Conservation (phyloP, 202 grass and related monocot species). For the Carex arenaria region DNA sequence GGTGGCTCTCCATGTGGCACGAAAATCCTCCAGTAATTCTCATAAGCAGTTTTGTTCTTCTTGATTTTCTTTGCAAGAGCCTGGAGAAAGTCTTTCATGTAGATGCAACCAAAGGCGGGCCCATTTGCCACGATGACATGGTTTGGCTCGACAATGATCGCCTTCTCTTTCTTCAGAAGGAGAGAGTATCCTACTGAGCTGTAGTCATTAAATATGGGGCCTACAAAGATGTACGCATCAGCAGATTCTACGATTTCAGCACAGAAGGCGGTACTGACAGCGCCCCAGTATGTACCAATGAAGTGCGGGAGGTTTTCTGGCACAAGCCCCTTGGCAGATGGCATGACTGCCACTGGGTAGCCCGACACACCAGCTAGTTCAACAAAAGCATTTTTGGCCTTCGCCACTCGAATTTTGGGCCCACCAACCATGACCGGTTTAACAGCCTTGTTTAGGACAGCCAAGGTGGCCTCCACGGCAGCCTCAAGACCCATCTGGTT, state of each 20-base stretch:
- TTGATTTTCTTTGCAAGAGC: constrained; percentile 48
- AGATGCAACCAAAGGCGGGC: constrained; percentile 54
- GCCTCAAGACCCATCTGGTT: constrained; percentile 70
- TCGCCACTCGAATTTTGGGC: constrained; percentile 64
- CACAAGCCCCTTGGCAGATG: constrained; percentile 71
- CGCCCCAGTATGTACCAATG: constrained; percentile 79
- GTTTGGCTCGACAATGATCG: constrained; percentile 60
- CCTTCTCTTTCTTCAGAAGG: constrained; percentile 79
- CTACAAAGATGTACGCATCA: constrained; percentile 64
- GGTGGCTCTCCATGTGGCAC: constrained; percentile 54
- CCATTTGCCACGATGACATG: constrained; percentile 54
- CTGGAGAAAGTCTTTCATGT: constrained; percentile 65
- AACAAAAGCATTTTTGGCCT: constrained; percentile 51
- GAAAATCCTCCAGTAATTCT: constrained; percentile 73
- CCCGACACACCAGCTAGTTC: constrained; percentile 50
- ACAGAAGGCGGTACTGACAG: constrained; percentile 69
- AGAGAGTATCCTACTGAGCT: constrained; percentile 78
- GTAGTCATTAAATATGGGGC: constrained; percentile 84
- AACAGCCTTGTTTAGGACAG: constrained; percentile 66
- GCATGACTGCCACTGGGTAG: constrained; percentile 65
- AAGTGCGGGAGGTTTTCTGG: constrained; percentile 53
- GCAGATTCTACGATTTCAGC: constrained; percentile 67
- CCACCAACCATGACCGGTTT: constrained; percentile 59
- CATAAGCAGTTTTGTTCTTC: constrained; percentile 61
- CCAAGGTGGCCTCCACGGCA: constrained; percentile 47